Conservation (phyloP, 2,329 filamentous ascomycete genomes). For the Colletotrichum sp. region DNA sequence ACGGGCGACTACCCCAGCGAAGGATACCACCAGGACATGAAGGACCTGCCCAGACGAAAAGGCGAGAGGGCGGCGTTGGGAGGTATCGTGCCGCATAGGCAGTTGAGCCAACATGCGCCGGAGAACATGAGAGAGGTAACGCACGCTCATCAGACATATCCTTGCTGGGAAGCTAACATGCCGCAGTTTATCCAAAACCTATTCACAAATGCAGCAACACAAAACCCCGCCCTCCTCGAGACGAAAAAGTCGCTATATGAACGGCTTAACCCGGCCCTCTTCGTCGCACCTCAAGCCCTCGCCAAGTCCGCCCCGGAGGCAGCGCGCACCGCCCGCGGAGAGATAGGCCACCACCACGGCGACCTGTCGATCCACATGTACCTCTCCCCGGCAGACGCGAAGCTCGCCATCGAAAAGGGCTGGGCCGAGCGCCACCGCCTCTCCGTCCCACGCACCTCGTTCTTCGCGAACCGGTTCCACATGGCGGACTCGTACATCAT, state of each 20-base stretch:
- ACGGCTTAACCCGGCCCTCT: conserved; percentile 34
- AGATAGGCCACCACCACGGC: conserved; percentile 42
- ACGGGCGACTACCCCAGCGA: conserved; percentile 6
- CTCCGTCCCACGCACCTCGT: conserved; percentile 25
- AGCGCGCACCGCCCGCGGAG: conserved; percentile 24
- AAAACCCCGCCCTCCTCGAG: conserved; percentile 33
- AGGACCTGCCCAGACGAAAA: neutral
- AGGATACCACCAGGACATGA: neutral
- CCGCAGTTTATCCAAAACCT: conserved; percentile 2
- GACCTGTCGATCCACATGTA: conserved; percentile 44
- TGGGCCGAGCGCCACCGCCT: conserved; percentile 47
- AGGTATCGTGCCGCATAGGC: conserved; percentile 15
- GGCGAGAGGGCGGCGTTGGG: neutral
- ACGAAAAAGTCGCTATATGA: conserved; percentile 34
- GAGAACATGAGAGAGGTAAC: conserved; percentile 9
- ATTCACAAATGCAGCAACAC: conserved; percentile 18
- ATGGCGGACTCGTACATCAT: conserved; percentile 39
- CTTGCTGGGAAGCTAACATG: neutral
- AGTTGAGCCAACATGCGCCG: conserved; percentile 15
- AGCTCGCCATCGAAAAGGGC: conserved; percentile 34
- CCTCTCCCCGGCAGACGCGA: conserved; percentile 42
- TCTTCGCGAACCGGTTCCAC: neutral
- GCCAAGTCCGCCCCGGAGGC: neutral
- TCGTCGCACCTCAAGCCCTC: neutral
- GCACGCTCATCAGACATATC: neutral